Evolutionary conservation across 352 stramenopile species (phyloP).

Genomic region (Pythium phragmitis): DNA sequence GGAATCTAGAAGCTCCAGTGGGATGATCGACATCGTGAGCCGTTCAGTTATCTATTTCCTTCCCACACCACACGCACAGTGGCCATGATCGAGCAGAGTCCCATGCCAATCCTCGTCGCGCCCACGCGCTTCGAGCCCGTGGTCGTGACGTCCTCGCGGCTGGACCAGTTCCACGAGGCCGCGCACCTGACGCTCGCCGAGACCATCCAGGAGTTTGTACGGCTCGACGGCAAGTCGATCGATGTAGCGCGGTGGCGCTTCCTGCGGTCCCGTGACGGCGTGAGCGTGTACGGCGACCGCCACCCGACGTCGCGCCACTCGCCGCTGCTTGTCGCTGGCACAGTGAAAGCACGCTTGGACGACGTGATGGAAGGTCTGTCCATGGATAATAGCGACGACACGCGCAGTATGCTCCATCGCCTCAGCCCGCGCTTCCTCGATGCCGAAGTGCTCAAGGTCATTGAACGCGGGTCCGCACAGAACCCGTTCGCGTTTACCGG

Average conservation of each 20-base stretch:
- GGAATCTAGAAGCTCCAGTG: no score
- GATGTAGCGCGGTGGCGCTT: constrained; percentile 37
- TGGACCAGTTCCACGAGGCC: constrained; percentile 37
- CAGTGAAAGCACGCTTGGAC: constrained; percentile 1
- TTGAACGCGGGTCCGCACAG: constrained; percentile 13
- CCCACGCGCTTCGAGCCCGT: constrained; percentile 9
- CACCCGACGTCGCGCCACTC: neutral
- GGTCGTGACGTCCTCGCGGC: constrained; percentile 16
- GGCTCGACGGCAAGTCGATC: constrained; percentile 23
- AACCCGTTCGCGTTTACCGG: constrained; percentile 24
- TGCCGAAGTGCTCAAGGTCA: constrained; percentile 19
- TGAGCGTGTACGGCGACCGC: constrained; percentile 37
- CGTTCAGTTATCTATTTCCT: no score
- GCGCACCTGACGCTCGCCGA: constrained; percentile 33
- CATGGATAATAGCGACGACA: constrained; percentile 21
- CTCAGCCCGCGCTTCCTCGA: constrained; percentile 27
- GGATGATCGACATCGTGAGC: no score
- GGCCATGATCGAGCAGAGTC: no score
- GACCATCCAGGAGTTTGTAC: constrained; percentile 38
- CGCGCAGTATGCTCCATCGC: constrained; percentile 6
- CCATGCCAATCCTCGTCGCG: neutral
- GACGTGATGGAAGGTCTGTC: constrained; percentile 26
- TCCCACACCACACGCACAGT: no score
- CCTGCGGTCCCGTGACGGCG: constrained; percentile 29
- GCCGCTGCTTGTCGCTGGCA: constrained; percentile 22